Evolutionary conservation across 1,284 basidiomycete genomes (phyloP).

Genomic region (Wallemia ichthyophaga): DNA sequence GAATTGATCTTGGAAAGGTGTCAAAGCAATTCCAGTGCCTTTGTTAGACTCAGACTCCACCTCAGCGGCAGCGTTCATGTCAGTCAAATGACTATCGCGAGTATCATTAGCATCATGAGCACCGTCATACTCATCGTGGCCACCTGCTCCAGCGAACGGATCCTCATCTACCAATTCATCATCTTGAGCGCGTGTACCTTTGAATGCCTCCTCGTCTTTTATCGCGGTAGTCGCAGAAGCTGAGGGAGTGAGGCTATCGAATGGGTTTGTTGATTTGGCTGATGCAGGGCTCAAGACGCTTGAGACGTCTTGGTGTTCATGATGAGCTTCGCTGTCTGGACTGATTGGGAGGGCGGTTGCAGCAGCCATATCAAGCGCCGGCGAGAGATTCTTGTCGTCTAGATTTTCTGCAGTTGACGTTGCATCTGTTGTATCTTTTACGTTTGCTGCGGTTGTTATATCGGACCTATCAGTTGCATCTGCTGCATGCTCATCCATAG

Average conservation of each 20-base stretch:
- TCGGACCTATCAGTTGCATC: constrained; percentile 23
- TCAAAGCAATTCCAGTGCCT: too few relatives aligned
- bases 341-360: constrained; percentile 22
- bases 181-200: too few relatives aligned
- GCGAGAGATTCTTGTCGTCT: constrained; percentile 14
- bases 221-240: neutral
- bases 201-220: too few relatives aligned
- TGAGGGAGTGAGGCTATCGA: neutral
- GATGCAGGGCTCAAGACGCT: constrained; percentile 11
- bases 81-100: neutral
- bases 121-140: too few relatives aligned
- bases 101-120: too few relatives aligned
- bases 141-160: neutral
- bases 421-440: constrained; percentile 15
- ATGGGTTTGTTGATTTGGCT: constrained; percentile 10
- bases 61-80: neutral
- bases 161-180: neutral
- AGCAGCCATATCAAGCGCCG: constrained; percentile 22
- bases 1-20: too few relatives aligned
- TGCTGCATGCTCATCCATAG: constrained; percentile 24
- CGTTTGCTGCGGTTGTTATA: constrained; percentile 20
- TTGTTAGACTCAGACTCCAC: too few relatives aligned
- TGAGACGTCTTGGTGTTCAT: constrained; percentile 20
- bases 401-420: constrained; percentile 21
- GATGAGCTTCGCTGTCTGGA: constrained; percentile 22